Evolutionary conservation across 2,329 filamentous ascomycete species (phyloP).

Genomic region (Alternaria rosae): DNA sequence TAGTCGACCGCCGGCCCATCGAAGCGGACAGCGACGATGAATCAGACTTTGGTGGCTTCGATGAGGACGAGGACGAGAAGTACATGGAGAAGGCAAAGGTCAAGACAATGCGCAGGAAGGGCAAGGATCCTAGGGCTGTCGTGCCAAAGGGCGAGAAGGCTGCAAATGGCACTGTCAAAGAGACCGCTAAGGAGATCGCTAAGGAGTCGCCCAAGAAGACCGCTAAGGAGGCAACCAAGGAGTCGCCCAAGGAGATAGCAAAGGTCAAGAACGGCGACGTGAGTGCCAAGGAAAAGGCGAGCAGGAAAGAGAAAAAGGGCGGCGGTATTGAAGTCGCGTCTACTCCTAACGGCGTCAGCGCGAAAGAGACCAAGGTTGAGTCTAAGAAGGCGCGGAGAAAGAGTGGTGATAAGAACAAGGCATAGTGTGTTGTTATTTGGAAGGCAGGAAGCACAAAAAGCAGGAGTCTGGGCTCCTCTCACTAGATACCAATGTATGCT

Average conservation of each 20-base stretch:
- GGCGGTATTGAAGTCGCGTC: slow-evolving; percentile 16
- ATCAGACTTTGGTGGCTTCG: slow-evolving; percentile 58
- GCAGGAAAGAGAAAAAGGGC: slow-evolving; percentile 21
- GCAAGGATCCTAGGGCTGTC: slow-evolving; percentile 55
- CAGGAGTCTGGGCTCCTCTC: neutral
- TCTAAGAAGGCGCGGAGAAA: slow-evolving; percentile 29
- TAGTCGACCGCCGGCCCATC: slow-evolving; percentile 75
- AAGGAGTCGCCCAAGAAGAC: slow-evolving; percentile 30
- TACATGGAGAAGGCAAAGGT: slow-evolving; percentile 57
- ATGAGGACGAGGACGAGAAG: slow-evolving; percentile 59
- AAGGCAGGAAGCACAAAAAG: neutral
- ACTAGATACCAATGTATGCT: slow-evolving; percentile 5
- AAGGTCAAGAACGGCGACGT: slow-evolving; percentile 6
- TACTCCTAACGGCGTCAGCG: slow-evolving; percentile 9
- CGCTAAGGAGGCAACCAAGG: slow-evolving; percentile 22
- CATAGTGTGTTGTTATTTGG: slow-evolving; percentile 7
- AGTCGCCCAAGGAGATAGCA: slow-evolving; percentile 1
- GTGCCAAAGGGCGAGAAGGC: slow-evolving; percentile 29
- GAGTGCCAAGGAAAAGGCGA: slow-evolving; percentile 11
- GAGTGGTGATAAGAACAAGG: slow-evolving; percentile 29
- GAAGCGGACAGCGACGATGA: slow-evolving; percentile 51
- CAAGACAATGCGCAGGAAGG: slow-evolving; percentile 55
- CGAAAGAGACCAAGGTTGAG: slow-evolving; percentile 23
- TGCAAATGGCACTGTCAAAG: slow-evolving; percentile 25
- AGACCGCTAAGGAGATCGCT: slow-evolving; percentile 11